Conservation (phyloP, 257 asterid genomes). For the Pogostemon cablin region DNA sequence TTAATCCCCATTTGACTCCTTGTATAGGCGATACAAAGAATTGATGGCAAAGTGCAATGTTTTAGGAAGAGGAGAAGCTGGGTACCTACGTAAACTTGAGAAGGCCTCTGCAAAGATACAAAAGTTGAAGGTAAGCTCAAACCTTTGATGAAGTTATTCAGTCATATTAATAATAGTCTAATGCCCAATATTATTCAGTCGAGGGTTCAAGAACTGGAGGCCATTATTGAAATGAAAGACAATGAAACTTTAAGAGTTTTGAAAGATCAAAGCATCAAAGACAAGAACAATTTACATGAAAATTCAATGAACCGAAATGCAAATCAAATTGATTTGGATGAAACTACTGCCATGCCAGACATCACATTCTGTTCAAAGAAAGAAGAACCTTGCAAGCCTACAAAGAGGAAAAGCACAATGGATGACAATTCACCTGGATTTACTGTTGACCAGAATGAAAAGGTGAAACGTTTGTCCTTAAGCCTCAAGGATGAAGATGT, state of each 20-base stretch:
- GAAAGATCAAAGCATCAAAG: slow-evolving; percentile 42
- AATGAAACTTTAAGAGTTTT: slow-evolving; percentile 67
- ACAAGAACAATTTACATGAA: slow-evolving; percentile 30
- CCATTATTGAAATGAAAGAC: slow-evolving; percentile 61
- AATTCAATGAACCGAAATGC: slow-evolving; percentile 42
- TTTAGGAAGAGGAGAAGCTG: slow-evolving; percentile 95
- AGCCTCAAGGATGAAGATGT: slow-evolving; percentile 34
- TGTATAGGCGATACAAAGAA: slow-evolving; percentile 88
- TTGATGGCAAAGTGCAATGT: slow-evolving; percentile 80
- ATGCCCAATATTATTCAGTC: slow-evolving; percentile 46
- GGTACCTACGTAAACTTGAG: slow-evolving; percentile 64
- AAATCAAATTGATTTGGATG: slow-evolving; percentile 37
- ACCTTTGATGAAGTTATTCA: slow-evolving; percentile 25
- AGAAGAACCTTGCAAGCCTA: slow-evolving; percentile 36
- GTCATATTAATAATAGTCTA: slow-evolving; percentile 26
- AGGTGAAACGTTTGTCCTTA: slow-evolving; percentile 34
- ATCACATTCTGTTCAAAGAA: slow-evolving; percentile 34
- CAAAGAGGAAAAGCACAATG: slow-evolving; percentile 27
- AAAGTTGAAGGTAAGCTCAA: slow-evolving; percentile 63
- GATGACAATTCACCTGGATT: slow-evolving; percentile 30
- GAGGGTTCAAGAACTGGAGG: slow-evolving; percentile 72
- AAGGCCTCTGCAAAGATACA: slow-evolving; percentile 76
- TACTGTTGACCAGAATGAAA: slow-evolving; percentile 35
- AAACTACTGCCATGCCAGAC: slow-evolving; percentile 30
- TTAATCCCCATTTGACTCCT: slow-evolving; percentile 29